Base-by-base conservation (phyloP, 2,329 filamentous ascomycete genomes). In the Leptographium wingfieldii region DNA sequence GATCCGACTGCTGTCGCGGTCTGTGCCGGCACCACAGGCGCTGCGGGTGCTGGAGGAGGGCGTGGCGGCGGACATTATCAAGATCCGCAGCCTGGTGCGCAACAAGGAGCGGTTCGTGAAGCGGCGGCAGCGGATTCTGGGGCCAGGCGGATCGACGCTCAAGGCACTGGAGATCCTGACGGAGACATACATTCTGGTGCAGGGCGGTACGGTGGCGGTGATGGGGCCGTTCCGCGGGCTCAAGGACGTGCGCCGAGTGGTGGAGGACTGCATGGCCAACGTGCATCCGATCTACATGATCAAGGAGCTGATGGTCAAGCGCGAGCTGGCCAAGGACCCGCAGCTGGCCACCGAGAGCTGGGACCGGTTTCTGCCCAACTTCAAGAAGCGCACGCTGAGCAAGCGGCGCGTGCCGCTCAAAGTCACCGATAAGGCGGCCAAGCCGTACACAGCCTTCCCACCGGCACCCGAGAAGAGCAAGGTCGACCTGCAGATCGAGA, bases 401-500 rank as follows among this genome's bases (percentile, higher is more conserved):
- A 92, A 91, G 77, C 82, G 94, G 66, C 83, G 84, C 66, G 84
- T 86, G 67, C 95, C 94, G 0, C 83, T 83, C 78, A 90, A 89
- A 69, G 85, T 99, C 70, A 90, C 83, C 59, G 92, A 99, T 78
- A 99, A 99, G 81, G 74, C 78, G 70, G 95, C 92, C 82, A 97
- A 96, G 81, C 74, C 80, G 14, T 99, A 96, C 79, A 99, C 95
- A 65, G 92, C 94, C 11, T 99, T 99, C 85, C 94, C 94, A 56
- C 94, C 94, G 7, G 83, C 91, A 52, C 91, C 92, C 65, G 92
- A 99, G 80, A 96, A 96, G 88, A 96, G 92, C 83, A 99, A 97
- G 83, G 83, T 99, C 67, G 94, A 99, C 74, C 76, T 91, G 73
- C 92, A 99, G 80, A 96, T 99, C 77, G 94, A 99, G 79, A 92